Evolutionary conservation across 495 filamentous ascomycete genomes (phyloP).

Genomic region (Penicillium desertorum): DNA sequence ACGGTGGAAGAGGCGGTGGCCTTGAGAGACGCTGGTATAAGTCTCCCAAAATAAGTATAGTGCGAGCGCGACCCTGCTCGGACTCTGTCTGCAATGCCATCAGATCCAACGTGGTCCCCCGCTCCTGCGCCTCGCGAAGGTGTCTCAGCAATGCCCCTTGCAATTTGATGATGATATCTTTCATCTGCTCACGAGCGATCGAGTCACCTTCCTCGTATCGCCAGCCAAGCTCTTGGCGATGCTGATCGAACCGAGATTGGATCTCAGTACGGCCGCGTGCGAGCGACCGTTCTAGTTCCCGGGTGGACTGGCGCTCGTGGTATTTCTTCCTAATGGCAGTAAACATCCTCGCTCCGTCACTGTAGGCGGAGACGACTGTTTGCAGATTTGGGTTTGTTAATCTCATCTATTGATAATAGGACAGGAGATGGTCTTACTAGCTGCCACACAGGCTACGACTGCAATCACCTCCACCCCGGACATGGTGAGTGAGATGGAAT

Average conservation of each 20-base stretch:
- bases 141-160: constrained; percentile 45
- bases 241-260: constrained; percentile 30
- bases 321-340: constrained; percentile 39
- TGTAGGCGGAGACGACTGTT: constrained; percentile 44
- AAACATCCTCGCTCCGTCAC: constrained; percentile 40
- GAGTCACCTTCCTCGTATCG: constrained; percentile 41
- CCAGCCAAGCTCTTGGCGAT: constrained; percentile 31
- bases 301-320: constrained; percentile 20
- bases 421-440: constrained; percentile 18
- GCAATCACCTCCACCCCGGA: constrained; percentile 29
- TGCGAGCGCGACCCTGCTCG: constrained; percentile 27
- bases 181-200: constrained; percentile 39
- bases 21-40: constrained; percentile 39
- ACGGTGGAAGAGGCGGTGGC: constrained; percentile 10
- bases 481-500: constrained; percentile 10
- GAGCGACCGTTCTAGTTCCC: constrained; percentile 39
- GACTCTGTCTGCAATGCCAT: constrained; percentile 37
- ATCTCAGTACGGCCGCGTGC: constrained; percentile 30
- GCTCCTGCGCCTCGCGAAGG: constrained; percentile 39
- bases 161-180: constrained; percentile 47
- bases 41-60: constrained; percentile 29
- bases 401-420: background rate
- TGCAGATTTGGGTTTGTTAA: background rate
- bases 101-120: constrained; percentile 38
- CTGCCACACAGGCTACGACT: constrained; percentile 42